Percentiles rank a stretch among this genome's conserved stretches.
phyloP scores from a whole-genome alignment of 2,329 filamentous ascomycete species.

The Cephalotrichum gorgonifer region DNA sequence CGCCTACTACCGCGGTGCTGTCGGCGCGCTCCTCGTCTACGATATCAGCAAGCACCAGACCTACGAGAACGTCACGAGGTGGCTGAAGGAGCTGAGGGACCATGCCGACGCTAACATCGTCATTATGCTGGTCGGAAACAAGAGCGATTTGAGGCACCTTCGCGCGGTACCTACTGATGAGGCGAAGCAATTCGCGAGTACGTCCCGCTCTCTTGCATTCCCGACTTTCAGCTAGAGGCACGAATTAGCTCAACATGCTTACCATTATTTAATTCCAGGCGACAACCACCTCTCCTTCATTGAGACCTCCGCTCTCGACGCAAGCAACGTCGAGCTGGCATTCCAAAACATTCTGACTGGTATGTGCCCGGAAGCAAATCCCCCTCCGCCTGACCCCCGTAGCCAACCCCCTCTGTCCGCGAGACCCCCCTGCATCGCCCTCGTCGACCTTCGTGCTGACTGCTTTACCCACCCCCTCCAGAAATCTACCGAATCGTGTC shows the following conservation, averaged over 20 bases:
- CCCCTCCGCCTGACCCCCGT: not conserved
- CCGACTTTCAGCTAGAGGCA: not conserved
- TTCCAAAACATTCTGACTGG: slow-evolving; percentile 99
- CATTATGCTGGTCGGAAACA: slow-evolving; percentile 99
- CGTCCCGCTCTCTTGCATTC: slow-evolving; percentile 16
- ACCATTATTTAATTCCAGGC: slow-evolving; percentile 39
- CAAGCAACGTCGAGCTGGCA: slow-evolving; percentile 96
- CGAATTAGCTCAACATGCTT: not conserved
- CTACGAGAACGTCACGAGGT: slow-evolving; percentile 97
- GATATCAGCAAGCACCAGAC: slow-evolving; percentile 99
- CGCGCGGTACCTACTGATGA: slow-evolving; percentile 95
- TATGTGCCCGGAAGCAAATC: slow-evolving; percentile 31
- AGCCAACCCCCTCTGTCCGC: too few species aligned
- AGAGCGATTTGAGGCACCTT: slow-evolving; percentile 99
- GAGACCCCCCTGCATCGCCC: not conserved
- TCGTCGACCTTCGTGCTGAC: slow-evolving; percentile 7
- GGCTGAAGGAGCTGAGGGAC: slow-evolving; percentile 96
- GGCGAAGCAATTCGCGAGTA: slow-evolving; percentile 95
- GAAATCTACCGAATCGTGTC: slow-evolving; percentile 99
- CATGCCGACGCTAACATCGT: slow-evolving; percentile 98
- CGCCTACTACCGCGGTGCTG: slow-evolving; percentile 95
- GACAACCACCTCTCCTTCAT: slow-evolving; percentile 99
- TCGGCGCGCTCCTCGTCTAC: slow-evolving; percentile 95
- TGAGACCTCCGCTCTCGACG: slow-evolving; percentile 96
- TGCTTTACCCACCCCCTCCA: slow-evolving; percentile 26